Evolutionary conservation across 306 rosid genomes (phyloP).

Genomic region (Vigna hirtella): DNA sequence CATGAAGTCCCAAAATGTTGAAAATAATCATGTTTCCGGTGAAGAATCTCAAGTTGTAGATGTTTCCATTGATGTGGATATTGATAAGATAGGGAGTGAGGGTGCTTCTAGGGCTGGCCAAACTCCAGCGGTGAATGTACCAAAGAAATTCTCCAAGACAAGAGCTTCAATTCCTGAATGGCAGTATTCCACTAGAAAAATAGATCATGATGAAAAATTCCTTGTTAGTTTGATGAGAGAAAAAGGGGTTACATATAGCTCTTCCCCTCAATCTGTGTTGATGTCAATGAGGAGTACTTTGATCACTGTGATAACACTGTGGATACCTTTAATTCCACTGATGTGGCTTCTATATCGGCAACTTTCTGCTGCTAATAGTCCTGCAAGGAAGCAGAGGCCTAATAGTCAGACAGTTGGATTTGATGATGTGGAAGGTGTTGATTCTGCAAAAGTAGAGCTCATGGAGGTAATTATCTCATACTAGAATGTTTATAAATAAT

Average conservation of each 20-base stretch:
- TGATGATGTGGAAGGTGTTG: constrained; percentile 97
- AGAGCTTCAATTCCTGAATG: constrained; percentile 64
- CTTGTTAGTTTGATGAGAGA: constrained; percentile 87
- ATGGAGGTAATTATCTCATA: constrained; percentile 75
- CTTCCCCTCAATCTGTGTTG: constrained; percentile 87
- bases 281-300: constrained; percentile 78
- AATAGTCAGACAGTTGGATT: constrained; percentile 76
- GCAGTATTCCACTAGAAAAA: constrained; percentile 85
- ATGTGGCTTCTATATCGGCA: constrained; percentile 98
- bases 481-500: constrained; percentile 5
- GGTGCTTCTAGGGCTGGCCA: constrained; percentile 49
- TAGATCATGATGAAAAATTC: constrained; percentile 87
- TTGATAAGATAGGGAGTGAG: constrained; percentile 47
- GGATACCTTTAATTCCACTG: constrained; percentile 94
- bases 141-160: constrained; percentile 55
- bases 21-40: constrained; percentile 47
- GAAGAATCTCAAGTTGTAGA: constrained; percentile 47
- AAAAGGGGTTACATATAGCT: constrained; percentile 79
- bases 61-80: constrained; percentile 45
- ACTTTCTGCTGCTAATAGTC: constrained; percentile 88
- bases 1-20: constrained; percentile 33
- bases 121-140: constrained; percentile 42
- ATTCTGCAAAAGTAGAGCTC: constrained; percentile 90
- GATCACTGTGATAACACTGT: constrained; percentile 75
- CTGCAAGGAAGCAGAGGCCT: constrained; percentile 79